Evolutionary conservation across 1,139 yeast species (phyloP).

Genomic region (Geotrichum fermentans): DNA sequence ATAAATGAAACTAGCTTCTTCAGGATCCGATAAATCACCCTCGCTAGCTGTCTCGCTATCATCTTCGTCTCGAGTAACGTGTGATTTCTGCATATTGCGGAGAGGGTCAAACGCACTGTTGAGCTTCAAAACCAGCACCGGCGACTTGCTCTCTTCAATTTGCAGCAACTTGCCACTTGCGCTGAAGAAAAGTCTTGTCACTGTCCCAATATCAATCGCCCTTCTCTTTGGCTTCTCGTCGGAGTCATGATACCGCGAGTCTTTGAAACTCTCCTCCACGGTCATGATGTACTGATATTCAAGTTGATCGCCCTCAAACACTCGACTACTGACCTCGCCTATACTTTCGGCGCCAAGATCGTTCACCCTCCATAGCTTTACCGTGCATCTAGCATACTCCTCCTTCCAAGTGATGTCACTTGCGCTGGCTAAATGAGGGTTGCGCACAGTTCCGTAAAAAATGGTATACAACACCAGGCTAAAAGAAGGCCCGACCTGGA

Average conservation of each 20-base stretch:
- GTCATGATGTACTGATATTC: constrained; percentile 45
- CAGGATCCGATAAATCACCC: constrained; percentile 24
- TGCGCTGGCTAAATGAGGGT: constrained; percentile 38
- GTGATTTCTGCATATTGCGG: constrained; percentile 5
- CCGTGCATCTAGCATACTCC: constrained; percentile 55
- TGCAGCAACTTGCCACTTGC: constrained; percentile 66
- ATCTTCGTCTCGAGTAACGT: neutral
- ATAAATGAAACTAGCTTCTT: constrained; percentile 24
- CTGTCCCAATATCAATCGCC: constrained; percentile 41
- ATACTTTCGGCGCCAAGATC: constrained; percentile 18
- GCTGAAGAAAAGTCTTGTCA: constrained; percentile 60
- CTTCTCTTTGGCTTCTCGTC: constrained; percentile 37
- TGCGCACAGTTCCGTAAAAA: constrained; percentile 54
- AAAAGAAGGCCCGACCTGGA: constrained; percentile 59
- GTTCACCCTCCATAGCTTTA: constrained; percentile 40
- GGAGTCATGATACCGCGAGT: constrained; percentile 68
- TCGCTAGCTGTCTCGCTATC: constrained; percentile 12
- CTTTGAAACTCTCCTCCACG: constrained; percentile 60
- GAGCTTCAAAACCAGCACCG: constrained; percentile 61
- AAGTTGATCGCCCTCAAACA: constrained; percentile 17
- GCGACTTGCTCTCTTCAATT: constrained; percentile 59
- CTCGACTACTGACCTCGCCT: constrained; percentile 4
- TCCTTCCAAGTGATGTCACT: constrained; percentile 67
- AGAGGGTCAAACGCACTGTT: constrained; percentile 34
- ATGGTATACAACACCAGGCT: constrained; percentile 58